Evolutionary conservation across 306 rosid species (phyloP).

Genomic region (Cicer arietinum): DNA sequence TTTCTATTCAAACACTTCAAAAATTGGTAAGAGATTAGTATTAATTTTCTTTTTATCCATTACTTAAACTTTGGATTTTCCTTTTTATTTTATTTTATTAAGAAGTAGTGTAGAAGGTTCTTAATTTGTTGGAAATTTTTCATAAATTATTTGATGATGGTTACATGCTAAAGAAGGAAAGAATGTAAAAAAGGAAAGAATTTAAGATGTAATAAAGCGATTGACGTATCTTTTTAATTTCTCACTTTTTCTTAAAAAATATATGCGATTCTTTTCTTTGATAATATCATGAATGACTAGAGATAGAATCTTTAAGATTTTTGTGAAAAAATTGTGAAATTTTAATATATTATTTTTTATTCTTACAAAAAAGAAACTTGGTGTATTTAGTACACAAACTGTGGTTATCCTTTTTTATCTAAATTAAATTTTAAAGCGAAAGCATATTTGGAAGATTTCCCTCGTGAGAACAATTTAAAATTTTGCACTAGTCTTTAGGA

Average conservation of each 20-base stretch:
- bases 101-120: too few relatives aligned
- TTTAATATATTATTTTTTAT: background rate
- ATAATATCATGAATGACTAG: background rate
- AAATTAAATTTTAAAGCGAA: conserved; percentile 7
- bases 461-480: background rate
- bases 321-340: background rate
- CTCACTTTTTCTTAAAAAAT: background rate
- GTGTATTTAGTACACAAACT: background rate
- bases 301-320: conserved; percentile 13
- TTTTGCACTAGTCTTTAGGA: background rate
- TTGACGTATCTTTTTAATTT: conserved; percentile 10
- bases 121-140: background rate
- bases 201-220: conserved; percentile 25
- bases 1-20: conserved; percentile 36
- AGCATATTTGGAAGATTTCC: conserved; percentile 2
- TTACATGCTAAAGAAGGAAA: conserved; percentile 8
- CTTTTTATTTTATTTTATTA: background rate
- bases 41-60: background rate
- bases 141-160: conserved; percentile 5
- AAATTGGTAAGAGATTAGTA: conserved; percentile 49
- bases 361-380: too few relatives aligned
- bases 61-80: background rate
- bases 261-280: conserved; percentile 3
- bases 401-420: background rate
- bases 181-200: conserved; percentile 33